phyloP scores from a whole-genome alignment of 768 basidiomycete genomes.

The Xerocomellus amylosporus region DNA sequence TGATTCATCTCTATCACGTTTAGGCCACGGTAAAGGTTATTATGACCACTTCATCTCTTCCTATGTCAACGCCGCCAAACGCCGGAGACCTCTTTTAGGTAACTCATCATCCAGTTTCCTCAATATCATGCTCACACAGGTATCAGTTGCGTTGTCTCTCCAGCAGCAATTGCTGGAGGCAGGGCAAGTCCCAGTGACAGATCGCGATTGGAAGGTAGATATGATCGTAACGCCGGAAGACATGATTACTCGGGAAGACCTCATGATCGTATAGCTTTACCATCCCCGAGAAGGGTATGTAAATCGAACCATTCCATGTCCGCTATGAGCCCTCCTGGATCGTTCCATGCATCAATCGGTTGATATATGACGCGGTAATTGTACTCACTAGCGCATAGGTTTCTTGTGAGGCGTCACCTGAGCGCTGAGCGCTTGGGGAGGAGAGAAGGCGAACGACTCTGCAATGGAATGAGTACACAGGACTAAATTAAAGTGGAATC shows the following conservation, averaged over 20 bases:
- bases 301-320: constrained; percentile 25
- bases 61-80: constrained; percentile 43
- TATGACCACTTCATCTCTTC: constrained; percentile 71
- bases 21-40: constrained; percentile 83
- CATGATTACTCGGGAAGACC: constrained; percentile 25
- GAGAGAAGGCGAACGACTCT: constrained; percentile 42
- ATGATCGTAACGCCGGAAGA: constrained; percentile 51
- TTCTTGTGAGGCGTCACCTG: constrained; percentile 17
- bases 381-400: constrained; percentile 24
- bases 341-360: constrained; percentile 9
- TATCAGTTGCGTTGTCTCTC: constrained; percentile 62
- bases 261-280: constrained; percentile 21
- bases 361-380: constrained; percentile 21
- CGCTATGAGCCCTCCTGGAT: constrained; percentile 19
- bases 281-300: constrained; percentile 2
- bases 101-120: constrained; percentile 19
- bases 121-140: constrained; percentile 12
- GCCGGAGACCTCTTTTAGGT: constrained; percentile 60
- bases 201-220: constrained; percentile 65
- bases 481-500: constrained; percentile 16
- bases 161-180: constrained; percentile 58
- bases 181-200: constrained; percentile 50
- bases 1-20: constrained; percentile 61
- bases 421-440: constrained; percentile 30
- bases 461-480: constrained; percentile 15